A percentile compares a stretch with the other conserved stretches of the same genome.
Conservation (phyloP, 2,329 filamentous ascomycete genomes). For the Fusarium virguliforme region DNA sequence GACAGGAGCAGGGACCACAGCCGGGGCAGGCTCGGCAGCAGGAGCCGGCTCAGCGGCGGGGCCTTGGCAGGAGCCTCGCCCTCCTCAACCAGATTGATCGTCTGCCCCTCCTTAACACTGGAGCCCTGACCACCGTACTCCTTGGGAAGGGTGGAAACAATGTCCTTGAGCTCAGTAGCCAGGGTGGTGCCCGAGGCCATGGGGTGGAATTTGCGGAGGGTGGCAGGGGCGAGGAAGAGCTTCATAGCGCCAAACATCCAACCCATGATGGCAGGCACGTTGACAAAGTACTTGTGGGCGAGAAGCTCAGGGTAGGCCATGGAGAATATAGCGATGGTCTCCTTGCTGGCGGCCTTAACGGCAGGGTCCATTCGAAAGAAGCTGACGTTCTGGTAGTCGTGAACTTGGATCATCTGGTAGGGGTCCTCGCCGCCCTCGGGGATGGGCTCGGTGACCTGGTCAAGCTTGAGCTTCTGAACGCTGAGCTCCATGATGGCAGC, state of each 20-base stretch:
- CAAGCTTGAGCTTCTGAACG: conserved; percentile 80
- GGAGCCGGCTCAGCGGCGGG: conserved; percentile 9
- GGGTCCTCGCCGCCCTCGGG: conserved; percentile 83
- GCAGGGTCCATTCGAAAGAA: conserved; percentile 87
- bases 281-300: conserved; percentile 92
- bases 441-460: conserved; percentile 78
- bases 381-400: conserved; percentile 91
- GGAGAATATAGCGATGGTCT: conserved; percentile 86
- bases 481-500: conserved; percentile 92
- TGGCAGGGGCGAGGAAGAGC: conserved; percentile 80
- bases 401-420: conserved; percentile 92
- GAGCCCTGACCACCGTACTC: conserved; percentile 84
- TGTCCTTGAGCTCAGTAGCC: conserved; percentile 69
- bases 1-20: conserved; percentile 32
- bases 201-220: conserved; percentile 84
- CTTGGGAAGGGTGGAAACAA: conserved; percentile 78
- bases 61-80: conserved; percentile 31
- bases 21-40: conserved; percentile 18
- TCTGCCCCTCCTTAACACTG: conserved; percentile 58
- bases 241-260: conserved; percentile 86
- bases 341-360: conserved; percentile 82
- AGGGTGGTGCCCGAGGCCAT: conserved; percentile 82
- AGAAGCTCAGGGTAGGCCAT: conserved; percentile 92
- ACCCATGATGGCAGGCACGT: conserved; percentile 91
- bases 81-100: conserved; percentile 50